These are phyloP conservation scores for Phalaenopsis aphrodite DNA, from an alignment of 106 monocot genomes.

Conservation along the genomic window DNA sequence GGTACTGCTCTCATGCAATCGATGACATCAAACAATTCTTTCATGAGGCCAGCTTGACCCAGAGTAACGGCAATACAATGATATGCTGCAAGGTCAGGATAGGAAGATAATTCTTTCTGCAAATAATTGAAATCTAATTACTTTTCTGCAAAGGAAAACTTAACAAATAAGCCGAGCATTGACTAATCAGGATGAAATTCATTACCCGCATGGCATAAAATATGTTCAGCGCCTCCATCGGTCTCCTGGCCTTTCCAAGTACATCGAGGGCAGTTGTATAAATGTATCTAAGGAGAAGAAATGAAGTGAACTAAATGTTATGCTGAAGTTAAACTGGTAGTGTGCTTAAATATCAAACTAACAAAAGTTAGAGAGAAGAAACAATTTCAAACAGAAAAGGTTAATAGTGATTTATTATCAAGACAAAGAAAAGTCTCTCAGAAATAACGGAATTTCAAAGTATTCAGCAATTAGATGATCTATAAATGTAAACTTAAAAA, in stretches of 20 bases:
- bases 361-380: not conserved
- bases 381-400: not conserved
- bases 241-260: conserved; percentile 91
- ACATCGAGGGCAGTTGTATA: conserved; percentile 88
- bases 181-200: conserved; percentile 4
- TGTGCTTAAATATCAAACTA: not conserved
- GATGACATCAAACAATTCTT: conserved; percentile 96
- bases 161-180: conserved; percentile 1
- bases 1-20: conserved; percentile 80
- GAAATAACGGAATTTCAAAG: not conserved
- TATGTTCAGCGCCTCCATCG: conserved; percentile 83
- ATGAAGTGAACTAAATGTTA: not conserved
- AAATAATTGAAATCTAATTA: conserved; percentile 21
- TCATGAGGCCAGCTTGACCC: conserved; percentile 92
- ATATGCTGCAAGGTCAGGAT: conserved; percentile 96
- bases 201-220: conserved; percentile 88
- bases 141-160: conserved; percentile 1
- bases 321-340: not conserved
- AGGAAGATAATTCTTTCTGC: conserved; percentile 82
- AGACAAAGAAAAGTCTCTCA: not conserved
- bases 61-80: conserved; percentile 92
- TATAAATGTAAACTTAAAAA: not conserved
- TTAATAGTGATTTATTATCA: not conserved
- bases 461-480: not conserved
- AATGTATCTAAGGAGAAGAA: conserved; percentile 60